A percentile compares a stretch with the other conserved stretches of the same genome.
Evolutionary conservation across 306 rosid genomes (phyloP).

Genomic region (Rubus parviflorus): DNA sequence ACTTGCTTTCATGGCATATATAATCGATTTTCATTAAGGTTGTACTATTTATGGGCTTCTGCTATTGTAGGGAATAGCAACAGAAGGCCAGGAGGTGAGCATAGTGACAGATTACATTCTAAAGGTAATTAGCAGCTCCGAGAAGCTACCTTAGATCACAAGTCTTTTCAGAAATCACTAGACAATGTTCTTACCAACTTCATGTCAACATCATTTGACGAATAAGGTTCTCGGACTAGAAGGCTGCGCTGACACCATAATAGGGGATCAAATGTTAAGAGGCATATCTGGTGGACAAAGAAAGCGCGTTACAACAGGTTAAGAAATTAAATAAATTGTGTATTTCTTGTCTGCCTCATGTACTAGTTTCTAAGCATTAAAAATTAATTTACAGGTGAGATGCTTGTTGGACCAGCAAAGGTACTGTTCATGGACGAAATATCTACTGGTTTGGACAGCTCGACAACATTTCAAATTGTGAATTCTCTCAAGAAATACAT

Average conservation of each 20-base stretch:
- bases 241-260: constrained; percentile 42
- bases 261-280: constrained; percentile 44
- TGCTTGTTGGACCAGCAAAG: constrained; percentile 48
- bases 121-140: constrained; percentile 26
- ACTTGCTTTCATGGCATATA: too few relatives aligned
- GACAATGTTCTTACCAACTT: neutral
- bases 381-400: constrained; percentile 35
- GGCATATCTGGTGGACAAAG: constrained; percentile 58
- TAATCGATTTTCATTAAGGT: too few relatives aligned
- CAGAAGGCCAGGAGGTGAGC: constrained; percentile 33
- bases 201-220: neutral
- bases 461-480: constrained; percentile 52
- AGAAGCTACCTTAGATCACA: neutral
- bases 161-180: neutral
- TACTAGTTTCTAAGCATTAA: too few relatives aligned
- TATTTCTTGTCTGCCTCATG: too few relatives aligned
- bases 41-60: neutral
- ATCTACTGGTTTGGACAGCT: constrained; percentile 54
- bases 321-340: neutral
- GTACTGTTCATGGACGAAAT: constrained; percentile 57
- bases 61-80: constrained; percentile 34
- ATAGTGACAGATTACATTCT: constrained; percentile 44
- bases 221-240: constrained; percentile 45
- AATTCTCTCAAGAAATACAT: constrained; percentile 40
- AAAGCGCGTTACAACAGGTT: constrained; percentile 55